A percentile compares a stretch with the other conserved stretches of the same genome.
Evolutionary conservation across 2,329 filamentous ascomycete genomes (phyloP).

Genomic region (Fusarium anthophilum): DNA sequence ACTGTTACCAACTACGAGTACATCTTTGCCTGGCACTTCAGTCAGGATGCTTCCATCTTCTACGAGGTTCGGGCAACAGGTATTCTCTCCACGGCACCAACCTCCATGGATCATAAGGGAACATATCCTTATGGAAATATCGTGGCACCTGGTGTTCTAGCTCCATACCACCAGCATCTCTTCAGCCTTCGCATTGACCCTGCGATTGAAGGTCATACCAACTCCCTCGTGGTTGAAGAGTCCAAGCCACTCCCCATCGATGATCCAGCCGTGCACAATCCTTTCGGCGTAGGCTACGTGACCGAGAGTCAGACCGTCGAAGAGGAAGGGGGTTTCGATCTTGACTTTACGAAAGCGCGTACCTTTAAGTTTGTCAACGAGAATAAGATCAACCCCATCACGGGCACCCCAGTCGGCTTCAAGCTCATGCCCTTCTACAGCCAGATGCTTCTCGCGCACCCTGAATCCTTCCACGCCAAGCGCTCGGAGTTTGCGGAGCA

Average conservation of each 20-base stretch:
- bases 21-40: slow-evolving; percentile 56
- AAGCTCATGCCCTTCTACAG: slow-evolving; percentile 58
- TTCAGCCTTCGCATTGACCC: slow-evolving; percentile 74
- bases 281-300: slow-evolving; percentile 59
- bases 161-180: slow-evolving; percentile 75
- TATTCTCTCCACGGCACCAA: slow-evolving; percentile 56
- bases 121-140: slow-evolving; percentile 65
- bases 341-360: slow-evolving; percentile 59
- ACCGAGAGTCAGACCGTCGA: slow-evolving; percentile 56
- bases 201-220: slow-evolving; percentile 66
- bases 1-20: slow-evolving; percentile 73
- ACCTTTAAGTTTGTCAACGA: slow-evolving; percentile 61
- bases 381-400: slow-evolving; percentile 52
- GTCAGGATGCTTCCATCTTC: slow-evolving; percentile 59
- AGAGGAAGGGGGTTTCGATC: slow-evolving; percentile 57
- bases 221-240: slow-evolving; percentile 59
- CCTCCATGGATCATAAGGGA: slow-evolving; percentile 62
- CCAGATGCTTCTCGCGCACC: slow-evolving; percentile 54
- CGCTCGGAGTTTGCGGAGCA: slow-evolving; percentile 56
- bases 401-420: slow-evolving; percentile 56
- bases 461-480: slow-evolving; percentile 50
- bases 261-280: slow-evolving; percentile 56
- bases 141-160: slow-evolving; percentile 68
- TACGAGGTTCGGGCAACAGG: slow-evolving; percentile 52
- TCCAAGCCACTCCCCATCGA: slow-evolving; percentile 54